Evolutionary conservation across 768 basidiomycete species (phyloP), one percentile per base, ranked within the genome.

Genomic region (Roridomyces roridus): DNA sequence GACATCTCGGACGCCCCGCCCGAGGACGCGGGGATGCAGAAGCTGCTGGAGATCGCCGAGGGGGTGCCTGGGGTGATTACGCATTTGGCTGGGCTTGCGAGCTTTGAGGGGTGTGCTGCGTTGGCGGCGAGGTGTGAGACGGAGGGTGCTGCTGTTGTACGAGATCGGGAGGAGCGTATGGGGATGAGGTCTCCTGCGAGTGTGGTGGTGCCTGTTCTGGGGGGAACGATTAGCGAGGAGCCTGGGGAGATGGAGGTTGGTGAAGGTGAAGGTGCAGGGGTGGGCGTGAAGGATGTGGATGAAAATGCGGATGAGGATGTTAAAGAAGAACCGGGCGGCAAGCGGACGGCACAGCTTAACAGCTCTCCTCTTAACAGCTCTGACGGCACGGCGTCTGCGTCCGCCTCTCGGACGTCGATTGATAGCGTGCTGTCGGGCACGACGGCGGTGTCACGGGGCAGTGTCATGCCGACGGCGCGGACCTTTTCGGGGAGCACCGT

Each of bases 101-200:
- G 46, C 7, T 55, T 42, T 7, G 54, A 55, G 26, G 54, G 55
- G n/a, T 11, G 20, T 14, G 18, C 49, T 21, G 44, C 46, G 31
- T 11, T 51, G 3, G 10, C 50, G 29, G 8, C 44, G 4, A 47
- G 55, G 0, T 57, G 55, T 47, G 36, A 6, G 6, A 18, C 28
- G 14, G 55, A 57, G 11, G 56, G 61, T 45, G 11, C 43, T 20
- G 56, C 44, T 14, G 46, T 60, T 18, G 43, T 51, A 1, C 26
- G 41, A 7, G 59, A 60, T 25, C 9, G 31, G 18, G 46, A 39
- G 6, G 34, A 49, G 31, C 46, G 40, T 10, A 10, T 34, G 3
- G 31, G 31, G 31, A 34, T 15, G 15, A 10, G 31, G 31, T 10
- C 11, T 15, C 11, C 7, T 10, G n/a, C n/a, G n/a, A n/a, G n/a